A percentile compares a stretch with the other conserved stretches of the same genome.
phyloP scores from a whole-genome alignment of 129 eudicot genomes.

The Glebionis coronaria region DNA sequence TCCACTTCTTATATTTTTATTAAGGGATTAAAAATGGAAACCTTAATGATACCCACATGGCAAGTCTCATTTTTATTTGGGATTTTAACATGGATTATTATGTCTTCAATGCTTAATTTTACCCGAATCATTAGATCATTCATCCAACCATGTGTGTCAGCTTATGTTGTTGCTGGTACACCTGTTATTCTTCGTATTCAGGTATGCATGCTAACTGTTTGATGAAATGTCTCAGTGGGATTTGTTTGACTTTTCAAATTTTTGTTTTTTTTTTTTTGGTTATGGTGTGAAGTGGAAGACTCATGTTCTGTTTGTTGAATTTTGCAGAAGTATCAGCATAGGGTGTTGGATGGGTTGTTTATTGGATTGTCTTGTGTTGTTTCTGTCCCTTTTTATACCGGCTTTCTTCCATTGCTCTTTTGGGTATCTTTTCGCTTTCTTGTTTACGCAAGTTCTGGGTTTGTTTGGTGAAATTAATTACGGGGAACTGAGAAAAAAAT shows the following conservation, averaged over 20 bases:
- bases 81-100: slow-evolving; percentile 55
- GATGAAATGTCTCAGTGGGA: slow-evolving; percentile 17
- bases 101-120: slow-evolving; percentile 60
- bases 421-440: slow-evolving; percentile 54
- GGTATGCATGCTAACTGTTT: slow-evolving; percentile 47
- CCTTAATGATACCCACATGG: slow-evolving; percentile 58
- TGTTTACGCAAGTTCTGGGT: slow-evolving; percentile 9
- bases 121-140: slow-evolving; percentile 69
- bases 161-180: slow-evolving; percentile 45
- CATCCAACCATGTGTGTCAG: slow-evolving; percentile 64
- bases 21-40: slow-evolving; percentile 42
- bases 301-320: slow-evolving; percentile 20
- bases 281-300: not conserved
- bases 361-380: slow-evolving; percentile 80
- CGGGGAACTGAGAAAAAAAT: too few species aligned
- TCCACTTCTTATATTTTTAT: not conserved
- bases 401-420: slow-evolving; percentile 89
- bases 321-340: slow-evolving; percentile 83
- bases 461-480: not conserved
- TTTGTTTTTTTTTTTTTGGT: too few species aligned
- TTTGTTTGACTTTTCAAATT: slow-evolving; percentile 9
- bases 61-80: slow-evolving; percentile 59
- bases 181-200: slow-evolving; percentile 67
- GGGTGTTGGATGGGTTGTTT: slow-evolving; percentile 64
- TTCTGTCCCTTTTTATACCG: slow-evolving; percentile 97